Evolutionary conservation across 768 basidiomycete genomes (phyloP), one percentile per base, ranked within the genome.

Genomic region (Podaxis pistillaris): DNA sequence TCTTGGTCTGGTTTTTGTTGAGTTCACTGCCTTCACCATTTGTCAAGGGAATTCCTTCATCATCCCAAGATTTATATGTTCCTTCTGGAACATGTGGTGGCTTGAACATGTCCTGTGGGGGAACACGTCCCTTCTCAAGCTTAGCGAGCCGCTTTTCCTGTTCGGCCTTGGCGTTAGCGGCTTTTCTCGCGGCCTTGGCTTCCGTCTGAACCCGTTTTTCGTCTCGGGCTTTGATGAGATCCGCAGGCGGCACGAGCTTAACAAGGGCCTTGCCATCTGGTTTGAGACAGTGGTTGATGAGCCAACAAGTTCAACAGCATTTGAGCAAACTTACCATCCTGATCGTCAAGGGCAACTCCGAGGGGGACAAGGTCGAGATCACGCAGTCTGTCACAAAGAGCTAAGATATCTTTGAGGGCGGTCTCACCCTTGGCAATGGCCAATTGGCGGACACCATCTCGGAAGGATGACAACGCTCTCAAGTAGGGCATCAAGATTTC

Each of bases 291-390:
- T 47, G 9, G 7, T 24, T 68, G 52, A 64, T 50, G 26, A 68
- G 60, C 37, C 54, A 17, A 24, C 47, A 53, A 50, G 36, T 56
- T 38, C 24, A 58, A 37, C 38, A 64, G 63, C 24, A 37, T 44
- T 24, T 19, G 41, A 9, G 41, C 54, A 56, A 37, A 73, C 78
- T 56, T 65, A 88, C 94, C 94, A 81, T 96, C 94, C 77, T 94
- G 93, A 78, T 99, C 97, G 72, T 98, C 97, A 37, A 99, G 79
- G 7, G 95, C 95, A 5, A 99, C 93, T 7, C 97, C 97, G 55
- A 98, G 80, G n/a, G 94, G 89, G 47, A 96, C 89, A 47, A 98
- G 78, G 70, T 97, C 96, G 37, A 84, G 79, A 71, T 98, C 96
- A 15, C 97, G 86, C 63, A 99, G 82, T 66, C 86, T 87, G 77